These are phyloP conservation scores for Prillingera fragicola DNA, from an alignment of 1,284 basidiomycete genomes.

Conservation along the genomic window DNA sequence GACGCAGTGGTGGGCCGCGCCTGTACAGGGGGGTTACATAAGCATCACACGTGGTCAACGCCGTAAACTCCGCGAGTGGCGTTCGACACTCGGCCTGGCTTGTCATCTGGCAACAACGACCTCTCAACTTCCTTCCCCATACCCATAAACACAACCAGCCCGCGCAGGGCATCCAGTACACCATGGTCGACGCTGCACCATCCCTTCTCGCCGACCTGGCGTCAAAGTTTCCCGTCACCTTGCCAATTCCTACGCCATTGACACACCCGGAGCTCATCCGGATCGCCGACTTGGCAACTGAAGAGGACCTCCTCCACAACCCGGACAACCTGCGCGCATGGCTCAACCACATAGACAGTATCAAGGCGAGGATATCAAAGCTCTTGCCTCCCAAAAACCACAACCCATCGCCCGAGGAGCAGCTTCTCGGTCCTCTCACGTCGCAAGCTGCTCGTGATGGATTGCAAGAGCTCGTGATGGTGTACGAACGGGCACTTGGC, in stretches of 20 bases:
- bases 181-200: slow-evolving; percentile 21
- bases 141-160: neutral
- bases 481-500: slow-evolving; percentile 85
- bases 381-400: slow-evolving; percentile 50
- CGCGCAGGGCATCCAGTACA: slow-evolving; percentile 1
- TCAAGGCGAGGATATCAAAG: slow-evolving; percentile 62
- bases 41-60: too few species aligned
- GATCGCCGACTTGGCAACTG: slow-evolving; percentile 71
- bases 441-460: slow-evolving; percentile 66
- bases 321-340: slow-evolving; percentile 85
- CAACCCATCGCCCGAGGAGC: slow-evolving; percentile 35
- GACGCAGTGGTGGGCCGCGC: too few species aligned
- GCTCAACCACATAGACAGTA: slow-evolving; percentile 77
- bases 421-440: slow-evolving; percentile 55
- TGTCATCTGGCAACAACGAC: neutral
- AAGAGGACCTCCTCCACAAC: slow-evolving; percentile 94
- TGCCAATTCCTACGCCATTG: slow-evolving; percentile 73
- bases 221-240: slow-evolving; percentile 68
- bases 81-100: too few species aligned
- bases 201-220: slow-evolving; percentile 37
- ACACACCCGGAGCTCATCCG: slow-evolving; percentile 72
- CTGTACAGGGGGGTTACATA: too few species aligned
- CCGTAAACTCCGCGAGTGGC: too few species aligned
- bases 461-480: slow-evolving; percentile 75
- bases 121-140: neutral